A percentile compares a stretch with the other conserved stretches of the same genome.
Evolutionary conservation across 108 stramenopile species (phyloP).

Genomic region (Thalassiosira profunda): DNA sequence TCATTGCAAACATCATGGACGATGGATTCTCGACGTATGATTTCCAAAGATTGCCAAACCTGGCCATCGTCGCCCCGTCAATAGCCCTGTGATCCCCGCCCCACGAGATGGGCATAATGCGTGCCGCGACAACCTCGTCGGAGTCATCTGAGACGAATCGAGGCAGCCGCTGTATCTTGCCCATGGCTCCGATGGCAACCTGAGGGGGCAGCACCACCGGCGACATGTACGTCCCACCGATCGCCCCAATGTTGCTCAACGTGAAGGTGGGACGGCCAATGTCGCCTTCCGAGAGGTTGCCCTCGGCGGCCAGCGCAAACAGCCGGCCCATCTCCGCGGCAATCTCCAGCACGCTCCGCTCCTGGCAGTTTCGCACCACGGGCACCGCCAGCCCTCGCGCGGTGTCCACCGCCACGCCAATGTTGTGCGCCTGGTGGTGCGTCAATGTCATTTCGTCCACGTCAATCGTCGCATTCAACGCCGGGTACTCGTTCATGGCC

Average conservation of each 20-base stretch:
- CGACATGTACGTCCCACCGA: conserved; percentile 96
- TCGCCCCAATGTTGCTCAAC: conserved; percentile 97
- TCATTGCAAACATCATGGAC: conserved; percentile 68
- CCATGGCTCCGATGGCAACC: conserved; percentile 98
- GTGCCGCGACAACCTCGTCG: conserved; percentile 69
- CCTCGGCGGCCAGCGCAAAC: conserved; percentile 56
- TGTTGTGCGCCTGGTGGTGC: conserved; percentile 87
- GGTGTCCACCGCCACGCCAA: conserved; percentile 99
- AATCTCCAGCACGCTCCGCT: conserved; percentile 83
- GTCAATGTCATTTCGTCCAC: conserved; percentile 66
- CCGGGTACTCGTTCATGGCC: conserved; percentile 87
- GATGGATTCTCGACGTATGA: conserved; percentile 72
- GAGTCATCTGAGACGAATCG: conserved; percentile 67
- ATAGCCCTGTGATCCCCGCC: conserved; percentile 98
- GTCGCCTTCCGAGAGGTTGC: conserved; percentile 75
- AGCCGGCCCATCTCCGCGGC: conserved; percentile 85
- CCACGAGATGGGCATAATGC: conserved; percentile 95
- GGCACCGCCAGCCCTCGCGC: conserved; percentile 95
- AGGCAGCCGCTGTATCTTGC: conserved; percentile 92
- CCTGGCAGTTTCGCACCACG: conserved; percentile 79
- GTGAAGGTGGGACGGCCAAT: conserved; percentile 92
- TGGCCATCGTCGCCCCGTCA: conserved; percentile 97
- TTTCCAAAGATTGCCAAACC: conserved; percentile 82
- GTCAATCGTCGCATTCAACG: conserved; percentile 88
- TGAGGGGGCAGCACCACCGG: conserved; percentile 93